Conservation (phyloP, 345 rosid species). For the Adansonia digitata region DNA sequence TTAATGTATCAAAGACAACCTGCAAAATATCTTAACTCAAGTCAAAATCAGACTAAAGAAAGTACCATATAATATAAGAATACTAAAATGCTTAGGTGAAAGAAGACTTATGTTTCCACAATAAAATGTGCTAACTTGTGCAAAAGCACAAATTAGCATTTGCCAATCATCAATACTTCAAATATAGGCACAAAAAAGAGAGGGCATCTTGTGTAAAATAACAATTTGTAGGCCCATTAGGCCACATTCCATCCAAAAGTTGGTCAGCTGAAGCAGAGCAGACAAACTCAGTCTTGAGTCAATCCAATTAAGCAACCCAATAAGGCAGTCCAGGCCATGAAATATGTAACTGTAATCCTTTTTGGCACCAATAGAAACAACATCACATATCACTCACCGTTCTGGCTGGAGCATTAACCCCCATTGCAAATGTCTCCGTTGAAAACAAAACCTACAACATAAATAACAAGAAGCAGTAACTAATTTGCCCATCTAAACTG, state of each 20-base stretch:
- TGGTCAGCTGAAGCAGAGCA: too few species aligned
- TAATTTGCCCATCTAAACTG: constrained; percentile 4
- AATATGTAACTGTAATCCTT: background rate
- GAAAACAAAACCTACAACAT: constrained; percentile 76
- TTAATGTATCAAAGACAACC: constrained; percentile 91
- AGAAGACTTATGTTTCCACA: background rate
- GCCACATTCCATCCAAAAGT: background rate
- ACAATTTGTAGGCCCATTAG: background rate
- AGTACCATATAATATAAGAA: background rate
- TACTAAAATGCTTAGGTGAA: background rate
- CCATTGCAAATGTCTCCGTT: constrained; percentile 99
- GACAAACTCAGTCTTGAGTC: background rate
- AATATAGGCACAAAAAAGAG: background rate
- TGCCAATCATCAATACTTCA: background rate
- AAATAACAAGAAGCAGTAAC: constrained; percentile 17
- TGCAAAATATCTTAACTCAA: constrained; percentile 27
- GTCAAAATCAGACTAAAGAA: constrained; percentile 17
- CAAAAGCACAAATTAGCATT: background rate
- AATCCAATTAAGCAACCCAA: constrained; percentile 6
- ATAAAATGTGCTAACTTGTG: background rate
- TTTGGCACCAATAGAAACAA: background rate
- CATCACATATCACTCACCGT: constrained; percentile 53
- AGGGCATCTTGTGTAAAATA: background rate
- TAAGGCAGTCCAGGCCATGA: constrained; percentile 1
- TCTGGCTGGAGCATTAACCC: constrained; percentile 99